Conservation (phyloP, 305 asterid species). For the Nicotiana rustica region DNA sequence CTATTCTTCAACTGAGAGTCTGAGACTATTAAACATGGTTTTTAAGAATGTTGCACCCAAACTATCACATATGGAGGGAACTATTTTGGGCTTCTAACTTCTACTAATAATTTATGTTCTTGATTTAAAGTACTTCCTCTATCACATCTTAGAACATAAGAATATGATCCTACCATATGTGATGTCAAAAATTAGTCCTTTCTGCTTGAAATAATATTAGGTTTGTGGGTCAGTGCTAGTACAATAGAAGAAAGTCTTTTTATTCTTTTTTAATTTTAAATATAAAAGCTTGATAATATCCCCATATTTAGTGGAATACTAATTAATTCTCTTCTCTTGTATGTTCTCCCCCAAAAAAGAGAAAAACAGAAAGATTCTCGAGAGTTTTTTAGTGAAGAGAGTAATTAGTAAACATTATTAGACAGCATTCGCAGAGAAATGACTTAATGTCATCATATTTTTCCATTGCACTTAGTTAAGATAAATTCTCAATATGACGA, state of each 20-base stretch:
- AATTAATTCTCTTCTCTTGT: not conserved
- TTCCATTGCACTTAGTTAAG: not conserved
- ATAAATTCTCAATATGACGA: not conserved
- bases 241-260: not conserved
- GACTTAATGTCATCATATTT: not conserved
- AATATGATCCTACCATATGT: not conserved
- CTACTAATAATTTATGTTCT: not conserved
- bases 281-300: not conserved
- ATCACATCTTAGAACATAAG: not conserved
- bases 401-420: not conserved
- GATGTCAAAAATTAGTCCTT: not conserved
- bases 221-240: not conserved
- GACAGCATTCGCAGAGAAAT: not conserved
- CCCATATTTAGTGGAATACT: conserved; percentile 17
- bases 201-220: not conserved
- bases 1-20: conserved; percentile 8
- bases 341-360: not conserved
- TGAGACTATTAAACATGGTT: conserved; percentile 12
- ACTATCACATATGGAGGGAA: not conserved
- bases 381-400: not conserved
- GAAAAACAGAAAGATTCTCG: not conserved
- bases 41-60: conserved; percentile 14
- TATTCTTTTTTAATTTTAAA: not conserved
- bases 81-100: conserved; percentile 14
- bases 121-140: not conserved